A percentile compares a stretch with the other conserved stretches of the same genome.
These are phyloP conservation scores for Eutypa lata DNA, from an alignment of 2,329 filamentous ascomycete genomes.

Conservation along the genomic window DNA sequence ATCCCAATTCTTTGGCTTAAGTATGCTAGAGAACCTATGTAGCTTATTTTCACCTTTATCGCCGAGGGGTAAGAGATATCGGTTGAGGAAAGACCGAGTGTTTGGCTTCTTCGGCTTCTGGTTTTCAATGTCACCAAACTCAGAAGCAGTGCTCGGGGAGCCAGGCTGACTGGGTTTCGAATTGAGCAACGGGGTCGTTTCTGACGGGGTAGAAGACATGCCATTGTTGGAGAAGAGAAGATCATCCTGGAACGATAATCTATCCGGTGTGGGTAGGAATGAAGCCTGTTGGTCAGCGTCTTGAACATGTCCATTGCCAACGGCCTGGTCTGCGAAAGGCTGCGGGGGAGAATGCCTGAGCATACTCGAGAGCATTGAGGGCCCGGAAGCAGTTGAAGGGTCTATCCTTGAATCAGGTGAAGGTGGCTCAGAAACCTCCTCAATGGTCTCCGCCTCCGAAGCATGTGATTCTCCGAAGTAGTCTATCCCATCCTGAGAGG, in stretches of 20 bases:
- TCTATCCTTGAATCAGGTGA: conserved; percentile 18
- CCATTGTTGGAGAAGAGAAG: neutral
- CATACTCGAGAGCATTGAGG: conserved; percentile 42
- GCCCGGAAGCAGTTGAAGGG: conserved; percentile 17
- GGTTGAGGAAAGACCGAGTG: conserved; percentile 10
- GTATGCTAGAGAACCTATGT: conserved; percentile 27
- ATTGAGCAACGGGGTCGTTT: conserved; percentile 47
- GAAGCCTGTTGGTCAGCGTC: conserved; percentile 3
- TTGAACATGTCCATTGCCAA: neutral
- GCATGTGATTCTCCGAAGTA: conserved; percentile 14
- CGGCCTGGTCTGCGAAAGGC: conserved; percentile 15
- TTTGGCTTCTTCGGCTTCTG: conserved; percentile 42
- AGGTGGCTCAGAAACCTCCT: conserved; percentile 27
- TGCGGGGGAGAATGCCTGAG: conserved; percentile 48
- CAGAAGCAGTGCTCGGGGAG: conserved; percentile 25
- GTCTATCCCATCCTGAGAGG: conserved; percentile 25
- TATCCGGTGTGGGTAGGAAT: conserved; percentile 7
- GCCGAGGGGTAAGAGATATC: conserved; percentile 23
- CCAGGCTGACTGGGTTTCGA: conserved; percentile 28
- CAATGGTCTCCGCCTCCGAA: conserved; percentile 20
- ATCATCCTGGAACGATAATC: conserved; percentile 3
- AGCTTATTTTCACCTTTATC: conserved; percentile 16
- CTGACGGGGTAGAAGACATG: conserved; percentile 19
- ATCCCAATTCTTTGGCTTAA: conserved; percentile 72
- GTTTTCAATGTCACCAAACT: conserved; percentile 45